Conservation (phyloP, 164 flowering plant genomes). For the Aristolochia fimbriata region DNA sequence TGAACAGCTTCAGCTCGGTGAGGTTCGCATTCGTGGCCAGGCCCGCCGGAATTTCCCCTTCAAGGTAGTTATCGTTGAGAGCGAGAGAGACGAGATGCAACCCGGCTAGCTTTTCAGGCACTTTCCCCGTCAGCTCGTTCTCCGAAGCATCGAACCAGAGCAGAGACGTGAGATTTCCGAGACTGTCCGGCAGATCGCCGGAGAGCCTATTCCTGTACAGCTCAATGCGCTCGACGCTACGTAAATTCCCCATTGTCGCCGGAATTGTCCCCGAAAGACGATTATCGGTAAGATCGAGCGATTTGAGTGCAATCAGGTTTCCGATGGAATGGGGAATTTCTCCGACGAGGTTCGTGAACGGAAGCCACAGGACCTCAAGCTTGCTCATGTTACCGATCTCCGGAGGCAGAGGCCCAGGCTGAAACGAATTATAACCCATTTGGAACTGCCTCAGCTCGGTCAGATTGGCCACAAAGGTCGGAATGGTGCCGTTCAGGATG, state of each 20-base stretch:
- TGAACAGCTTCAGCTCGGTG: constrained; percentile 38
- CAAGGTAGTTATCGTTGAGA: constrained; percentile 46
- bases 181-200: constrained; percentile 49
- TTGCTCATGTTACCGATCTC: constrained; percentile 50
- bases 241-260: constrained; percentile 28
- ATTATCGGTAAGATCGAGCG: constrained; percentile 44
- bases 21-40: constrained; percentile 33
- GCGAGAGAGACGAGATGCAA: constrained; percentile 32
- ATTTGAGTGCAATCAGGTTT: constrained; percentile 19
- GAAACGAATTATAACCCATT: constrained; percentile 35
- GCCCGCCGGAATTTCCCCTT: constrained; percentile 41
- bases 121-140: constrained; percentile 45
- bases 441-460: constrained; percentile 30
- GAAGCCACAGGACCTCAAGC: constrained; percentile 34
- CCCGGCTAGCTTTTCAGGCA: constrained; percentile 41
- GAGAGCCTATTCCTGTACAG: constrained; percentile 37
- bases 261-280: constrained; percentile 47
- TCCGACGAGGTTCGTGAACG: constrained; percentile 35
- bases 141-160: constrained; percentile 39
- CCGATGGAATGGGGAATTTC: constrained; percentile 47
- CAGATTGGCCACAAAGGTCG: constrained; percentile 40
- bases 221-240: constrained; percentile 27
- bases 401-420: constrained; percentile 29
- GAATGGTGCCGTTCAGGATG: constrained; percentile 45
- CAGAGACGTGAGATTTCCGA: constrained; percentile 33